Evolutionary conservation across 495 filamentous ascomycete genomes (phyloP).

Genomic region (Annulohypoxylon stygium): DNA sequence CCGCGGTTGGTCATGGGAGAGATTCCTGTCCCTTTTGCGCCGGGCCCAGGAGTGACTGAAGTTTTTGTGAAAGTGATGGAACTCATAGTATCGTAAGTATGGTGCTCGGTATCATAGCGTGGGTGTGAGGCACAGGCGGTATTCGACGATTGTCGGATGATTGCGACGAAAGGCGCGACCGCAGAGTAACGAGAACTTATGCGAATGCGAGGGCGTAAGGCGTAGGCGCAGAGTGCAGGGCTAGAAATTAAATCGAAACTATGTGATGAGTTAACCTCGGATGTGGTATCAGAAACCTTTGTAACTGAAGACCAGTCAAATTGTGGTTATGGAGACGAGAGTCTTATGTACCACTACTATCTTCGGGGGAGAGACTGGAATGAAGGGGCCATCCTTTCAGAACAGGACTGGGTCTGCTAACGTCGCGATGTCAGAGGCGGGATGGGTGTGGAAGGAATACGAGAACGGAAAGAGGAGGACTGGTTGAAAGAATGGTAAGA

Average conservation of each 20-base stretch:
- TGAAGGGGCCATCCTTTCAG: slow-evolving; percentile 49
- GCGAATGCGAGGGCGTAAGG: background rate
- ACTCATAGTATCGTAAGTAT: slow-evolving; percentile 39
- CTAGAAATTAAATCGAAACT: background rate
- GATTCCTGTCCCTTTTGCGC: slow-evolving; percentile 17
- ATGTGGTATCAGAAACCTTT: slow-evolving; percentile 2
- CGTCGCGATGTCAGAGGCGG: slow-evolving; percentile 28
- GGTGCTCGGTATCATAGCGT: slow-evolving; percentile 11
- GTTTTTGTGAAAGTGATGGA: slow-evolving; percentile 39
- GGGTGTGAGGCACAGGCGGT: too few species aligned
- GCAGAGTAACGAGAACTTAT: background rate
- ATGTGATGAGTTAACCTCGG: background rate
- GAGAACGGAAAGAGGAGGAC: slow-evolving; percentile 41
- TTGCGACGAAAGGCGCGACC: background rate
- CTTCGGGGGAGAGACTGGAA: slow-evolving; percentile 38
- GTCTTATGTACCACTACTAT: slow-evolving; percentile 46
- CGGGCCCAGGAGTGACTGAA: slow-evolving; percentile 15
- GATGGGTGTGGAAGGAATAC: slow-evolving; percentile 26
- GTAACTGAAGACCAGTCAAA: background rate
- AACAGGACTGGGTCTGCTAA: slow-evolving; percentile 21
- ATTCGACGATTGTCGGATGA: background rate
- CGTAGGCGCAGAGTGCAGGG: too few species aligned
- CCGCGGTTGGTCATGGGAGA: background rate
- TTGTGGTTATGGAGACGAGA: background rate
- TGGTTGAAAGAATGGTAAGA: slow-evolving; percentile 37